A percentile compares a stretch with the other conserved stretches of the same genome.
Evolutionary conservation across 805 yeast species (phyloP).

Genomic region (Cyberlindnera euphorbiiphila): DNA sequence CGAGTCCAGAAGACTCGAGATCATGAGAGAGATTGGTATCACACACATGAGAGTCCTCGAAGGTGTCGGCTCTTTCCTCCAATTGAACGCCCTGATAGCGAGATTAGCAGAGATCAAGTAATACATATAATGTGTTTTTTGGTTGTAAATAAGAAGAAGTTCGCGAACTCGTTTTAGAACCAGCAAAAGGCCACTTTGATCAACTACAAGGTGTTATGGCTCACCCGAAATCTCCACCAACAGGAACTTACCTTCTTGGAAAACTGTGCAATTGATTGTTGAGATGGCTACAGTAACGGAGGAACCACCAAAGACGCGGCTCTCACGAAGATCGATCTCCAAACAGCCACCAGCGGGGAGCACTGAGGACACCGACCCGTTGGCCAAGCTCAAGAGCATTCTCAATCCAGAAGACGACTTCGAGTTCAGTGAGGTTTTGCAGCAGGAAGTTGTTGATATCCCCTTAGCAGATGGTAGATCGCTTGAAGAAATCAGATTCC

Average conservation of each 20-base stretch:
- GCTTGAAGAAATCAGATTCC: slow-evolving; percentile 20
- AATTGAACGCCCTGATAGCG: slow-evolving; percentile 78
- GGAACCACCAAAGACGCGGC: slow-evolving; percentile 4
- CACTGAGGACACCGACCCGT: slow-evolving; percentile 3
- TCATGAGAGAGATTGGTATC: slow-evolving; percentile 83
- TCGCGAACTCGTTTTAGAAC: slow-evolving; percentile 1
- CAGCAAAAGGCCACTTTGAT: too few relatives aligned
- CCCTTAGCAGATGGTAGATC: slow-evolving; percentile 13
- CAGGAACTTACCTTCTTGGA: too few relatives aligned
- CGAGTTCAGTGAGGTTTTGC: not conserved
- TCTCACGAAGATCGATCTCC: slow-evolving; percentile 18
- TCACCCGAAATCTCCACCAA: too few relatives aligned
- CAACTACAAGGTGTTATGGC: too few relatives aligned
- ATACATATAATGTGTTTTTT: not conserved
- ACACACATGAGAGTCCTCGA: slow-evolving; percentile 90
- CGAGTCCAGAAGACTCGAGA: slow-evolving; percentile 68
- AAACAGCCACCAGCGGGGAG: slow-evolving; percentile 16
- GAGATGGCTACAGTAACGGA: not conserved
- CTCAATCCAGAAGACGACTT: slow-evolving; percentile 7
- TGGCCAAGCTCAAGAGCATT: slow-evolving; percentile 3
- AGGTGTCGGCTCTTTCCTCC: slow-evolving; percentile 87
- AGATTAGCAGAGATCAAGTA: slow-evolving; percentile 31
- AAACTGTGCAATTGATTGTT: not conserved
- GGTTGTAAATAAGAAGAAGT: slow-evolving; percentile 1
- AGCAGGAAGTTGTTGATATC: not conserved